Conservation (phyloP, 352 stramenopile genomes). For the Bremia lactucae region DNA sequence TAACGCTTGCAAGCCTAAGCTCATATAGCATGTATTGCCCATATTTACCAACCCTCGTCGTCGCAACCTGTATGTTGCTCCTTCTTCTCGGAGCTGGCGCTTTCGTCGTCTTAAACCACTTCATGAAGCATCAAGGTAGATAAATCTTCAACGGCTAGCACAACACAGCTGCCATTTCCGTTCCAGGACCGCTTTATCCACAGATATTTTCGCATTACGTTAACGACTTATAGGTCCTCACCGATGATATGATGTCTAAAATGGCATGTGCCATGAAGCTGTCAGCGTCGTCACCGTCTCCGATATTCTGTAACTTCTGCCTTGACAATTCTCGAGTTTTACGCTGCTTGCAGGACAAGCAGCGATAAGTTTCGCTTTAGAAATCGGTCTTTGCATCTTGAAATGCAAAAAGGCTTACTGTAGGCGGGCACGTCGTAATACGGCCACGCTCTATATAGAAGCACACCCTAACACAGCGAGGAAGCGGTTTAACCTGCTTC, state of each 20-base stretch:
- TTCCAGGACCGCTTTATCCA: constrained; percentile 26
- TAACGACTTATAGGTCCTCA: constrained; percentile 8
- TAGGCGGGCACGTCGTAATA: no score
- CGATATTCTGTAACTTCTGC: constrained; percentile 12
- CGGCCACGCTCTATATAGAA: no score
- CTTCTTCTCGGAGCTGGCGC: constrained; percentile 8
- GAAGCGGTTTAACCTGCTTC: no score
- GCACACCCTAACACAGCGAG: no score
- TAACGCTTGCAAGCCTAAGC: constrained; percentile 61
- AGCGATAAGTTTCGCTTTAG: constrained; percentile 25
- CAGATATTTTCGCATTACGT: no score
- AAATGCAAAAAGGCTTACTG: no score
- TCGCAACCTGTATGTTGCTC: constrained; percentile 14
- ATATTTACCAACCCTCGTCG: constrained; percentile 69
- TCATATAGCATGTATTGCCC: constrained; percentile 83
- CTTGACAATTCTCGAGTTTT: constrained; percentile 24
- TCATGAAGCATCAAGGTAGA: constrained; percentile 31
- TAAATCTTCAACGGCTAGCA: constrained; percentile 42
- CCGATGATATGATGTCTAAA: constrained; percentile 42
- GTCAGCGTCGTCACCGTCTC: constrained; percentile 15
- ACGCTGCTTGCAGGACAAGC: constrained; percentile 40
- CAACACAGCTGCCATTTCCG: constrained; percentile 48
- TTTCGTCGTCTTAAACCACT: constrained; percentile 17
- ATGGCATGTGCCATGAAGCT: constrained; percentile 66
- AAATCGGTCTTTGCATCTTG: constrained; percentile 6